Conservation (phyloP, 306 rosid genomes). For the Medicago ruthenica region DNA sequence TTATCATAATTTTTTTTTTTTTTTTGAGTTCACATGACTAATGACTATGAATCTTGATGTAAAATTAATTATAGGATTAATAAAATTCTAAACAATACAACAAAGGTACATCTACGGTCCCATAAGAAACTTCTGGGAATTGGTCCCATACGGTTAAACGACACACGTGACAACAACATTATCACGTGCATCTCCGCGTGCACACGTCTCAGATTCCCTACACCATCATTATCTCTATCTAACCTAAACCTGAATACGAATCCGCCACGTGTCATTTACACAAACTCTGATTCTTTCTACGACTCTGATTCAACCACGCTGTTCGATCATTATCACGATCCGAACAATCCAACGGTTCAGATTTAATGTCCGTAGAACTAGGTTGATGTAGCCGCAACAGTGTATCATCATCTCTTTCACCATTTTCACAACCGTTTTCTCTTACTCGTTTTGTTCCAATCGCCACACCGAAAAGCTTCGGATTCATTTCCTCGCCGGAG, state of each 20-base stretch:
- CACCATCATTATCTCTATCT: constrained; percentile 3
- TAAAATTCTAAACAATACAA: neutral
- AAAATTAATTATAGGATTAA: too few species aligned
- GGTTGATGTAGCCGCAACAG: constrained; percentile 56
- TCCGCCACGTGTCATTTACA: constrained; percentile 52
- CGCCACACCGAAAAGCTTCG: constrained; percentile 73
- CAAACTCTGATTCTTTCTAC: constrained; percentile 55
- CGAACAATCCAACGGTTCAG: constrained; percentile 64
- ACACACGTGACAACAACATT: constrained; percentile 53
- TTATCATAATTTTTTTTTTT: too few species aligned
- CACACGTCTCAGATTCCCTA: constrained; percentile 46
- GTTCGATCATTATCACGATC: constrained; percentile 41
- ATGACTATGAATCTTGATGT: too few species aligned
- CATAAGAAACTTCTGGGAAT: constrained; percentile 66
- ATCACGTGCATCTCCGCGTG: constrained; percentile 59
- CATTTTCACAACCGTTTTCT: constrained; percentile 46
- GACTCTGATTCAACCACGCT: constrained; percentile 66
- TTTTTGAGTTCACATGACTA: too few species aligned
- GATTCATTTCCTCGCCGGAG: constrained; percentile 48
- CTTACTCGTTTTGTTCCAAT: constrained; percentile 70
- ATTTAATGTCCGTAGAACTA: constrained; percentile 47
- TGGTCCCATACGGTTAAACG: constrained; percentile 55
- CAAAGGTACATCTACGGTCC: neutral
- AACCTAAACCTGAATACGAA: neutral
- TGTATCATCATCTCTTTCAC: constrained; percentile 45